Evolutionary conservation across 129 eudicot genomes (phyloP), one percentile per base, ranked within the genome.

Genomic region (Flaveria sonorensis): DNA sequence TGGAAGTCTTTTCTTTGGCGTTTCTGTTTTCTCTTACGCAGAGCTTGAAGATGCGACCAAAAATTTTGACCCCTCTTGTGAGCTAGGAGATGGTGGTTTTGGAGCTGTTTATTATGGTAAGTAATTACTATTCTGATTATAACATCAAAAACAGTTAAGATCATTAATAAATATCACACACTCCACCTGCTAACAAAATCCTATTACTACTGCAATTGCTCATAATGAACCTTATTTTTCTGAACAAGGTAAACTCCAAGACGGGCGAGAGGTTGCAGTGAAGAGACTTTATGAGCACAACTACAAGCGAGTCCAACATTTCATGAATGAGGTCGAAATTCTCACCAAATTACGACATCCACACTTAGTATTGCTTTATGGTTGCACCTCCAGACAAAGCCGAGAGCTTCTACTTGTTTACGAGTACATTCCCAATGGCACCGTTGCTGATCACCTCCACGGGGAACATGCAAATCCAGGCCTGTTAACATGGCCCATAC

Each of bases 361-460:
- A 0, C 86, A 87, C 50, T 86, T 90, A 1, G 92, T 90, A 0
- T 36, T 81, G 20, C 93, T 90, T 9, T 90, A 90, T 18, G 96
- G 93, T 15, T 84, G 93, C 86, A 90, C 96, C 8, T 88, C 96
- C 13, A 75, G 75, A 8, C 79, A 68, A 42, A 82, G 93, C 71
- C 70, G 42, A 1, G 93, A 88, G 6, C 92, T 92, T 7, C 82
- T 92, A 18, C 92, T 88, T 12, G 85, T 85, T 30, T 88, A 85
- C 12, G 89, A 88, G 66, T 82, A 79, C 78, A 75, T 85, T 28
- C 77, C 88, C 36, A 85, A 88, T 55, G 92, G 89, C 55, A 85
- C 92, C 1, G 81, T 88, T 7, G 82, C 92, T 3, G 96, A 92
- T 78, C 92, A 92, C 72, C 84, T 92, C 18, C 92, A 89, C n/a